Base-by-base conservation (phyloP, 2,329 filamentous ascomycete genomes). In the Huntiella bhutanensis region DNA sequence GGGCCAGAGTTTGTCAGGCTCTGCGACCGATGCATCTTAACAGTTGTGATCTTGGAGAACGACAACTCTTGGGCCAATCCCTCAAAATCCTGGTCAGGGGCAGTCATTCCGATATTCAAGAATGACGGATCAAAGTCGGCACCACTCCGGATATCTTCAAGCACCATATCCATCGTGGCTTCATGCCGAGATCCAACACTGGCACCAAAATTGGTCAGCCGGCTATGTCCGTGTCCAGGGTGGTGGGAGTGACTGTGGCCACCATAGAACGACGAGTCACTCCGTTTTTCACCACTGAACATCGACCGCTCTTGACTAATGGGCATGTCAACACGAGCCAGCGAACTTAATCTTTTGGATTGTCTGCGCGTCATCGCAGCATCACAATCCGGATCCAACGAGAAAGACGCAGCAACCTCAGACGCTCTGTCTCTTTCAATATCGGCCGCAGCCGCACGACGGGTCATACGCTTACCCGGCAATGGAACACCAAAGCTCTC, bases 311-410 rank as follows among this genome's bases (percentile, higher is more conserved):
- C 86, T 53, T 88, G 82, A 12, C 80, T 91, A 7, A 83, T 80
- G 0, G 84, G 88, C 15, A 95, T 66, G 57, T 95, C 88, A 32
- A 83, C 82, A 55, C 88, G 73, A 12, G 87, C 87, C 45, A 95
- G 73, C 12, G 88, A 96, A 64, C 91, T 98, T 19, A 96, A 81
- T 43, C 91, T 75, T 38, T 91, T 76, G 13, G 75, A 80, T 51
- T 74, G 75, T 49, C 75, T 67, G 44, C 75, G 64, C 0, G 69
- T 69, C 10, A 67, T 66, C 12, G 68, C 66, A 8, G 64, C 67
- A 47, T 71, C 66, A 45, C 70, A 70, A 48, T 85, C 80, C 37
- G 81, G 72, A 47, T 82, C 81, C n/a, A 88, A 62, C 1, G 80
- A 75, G n/a, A 88, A 62, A 1, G 80, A 75, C 2, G 80, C 71